Base-by-base conservation (phyloP, 352 stramenopile species). In the Phytopythium kandeliae region DNA sequence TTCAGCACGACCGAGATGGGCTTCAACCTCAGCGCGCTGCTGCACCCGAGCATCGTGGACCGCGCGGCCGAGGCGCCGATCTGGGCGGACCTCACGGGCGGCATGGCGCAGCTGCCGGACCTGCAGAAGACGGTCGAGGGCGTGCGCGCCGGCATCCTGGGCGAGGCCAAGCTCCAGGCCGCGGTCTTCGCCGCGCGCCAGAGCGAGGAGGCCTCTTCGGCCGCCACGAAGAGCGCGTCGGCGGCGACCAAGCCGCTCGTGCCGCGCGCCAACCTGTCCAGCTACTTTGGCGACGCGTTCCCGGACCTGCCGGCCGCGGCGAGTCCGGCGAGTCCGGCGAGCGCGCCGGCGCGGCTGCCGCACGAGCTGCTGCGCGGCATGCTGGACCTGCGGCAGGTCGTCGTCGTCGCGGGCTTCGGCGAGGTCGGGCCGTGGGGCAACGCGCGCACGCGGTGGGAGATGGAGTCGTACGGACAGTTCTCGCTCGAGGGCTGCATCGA, bases 401-500 rank as follows among this genome's bases (percentile, higher is more conserved):
- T 96, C 7, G 86, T 96, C 5, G 71, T 95, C n/a, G 71, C 75
- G 30, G 86, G 86, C 38, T 96, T 89, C 50, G 86, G 86, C 33
- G 86, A 96, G 62, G 80, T 96, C 19, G 81, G 86, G 40, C 86
- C 86, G 38, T 96, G 77, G 74, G 86, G 86, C 26, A 95, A 87
- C 51, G 71, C 83, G 16, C 85, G 85, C 24, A 94, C 85, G 24
- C 79, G 82, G 8, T 96, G 86, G 86, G 86, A 96, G 66, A 95
- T 96, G 79, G 86, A 96, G 59, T 90, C 80, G 47, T 95, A 75
- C 61, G 86, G 86, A 41, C 73, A 92, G 57, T 94, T 96, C 57
- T 96, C 86, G 25, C 57, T 96, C 15, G 85, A 96, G 80, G 86
- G 86, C 19, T 88, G 79, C 54, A 89, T 96, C 46, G 86, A 96